These are phyloP conservation scores for Pontederia crassipes DNA, from an alignment of 176 grass and related monocot genomes.

Conservation along the genomic window DNA sequence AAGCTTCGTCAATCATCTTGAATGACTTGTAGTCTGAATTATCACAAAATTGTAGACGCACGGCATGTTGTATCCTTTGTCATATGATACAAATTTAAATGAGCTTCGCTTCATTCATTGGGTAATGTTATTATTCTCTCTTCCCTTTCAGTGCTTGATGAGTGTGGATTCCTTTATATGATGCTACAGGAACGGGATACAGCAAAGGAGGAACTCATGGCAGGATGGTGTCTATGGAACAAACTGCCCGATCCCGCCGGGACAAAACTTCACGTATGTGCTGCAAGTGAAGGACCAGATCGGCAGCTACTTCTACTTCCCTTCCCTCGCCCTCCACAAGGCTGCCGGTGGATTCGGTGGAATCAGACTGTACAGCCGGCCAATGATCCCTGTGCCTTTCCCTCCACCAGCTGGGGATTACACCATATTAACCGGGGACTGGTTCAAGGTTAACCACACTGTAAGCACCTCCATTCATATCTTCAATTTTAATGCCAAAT, in stretches of 20 bases:
- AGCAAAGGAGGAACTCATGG: conserved; percentile 16
- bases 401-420: neutral
- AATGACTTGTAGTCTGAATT: too few species aligned
- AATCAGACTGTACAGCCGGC: neutral
- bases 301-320: conserved; percentile 19
- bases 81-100: too few species aligned
- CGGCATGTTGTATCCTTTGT: too few species aligned
- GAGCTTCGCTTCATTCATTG: too few species aligned
- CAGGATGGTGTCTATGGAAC: conserved; percentile 7
- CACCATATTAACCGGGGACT: neutral
- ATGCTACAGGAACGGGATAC: conserved; percentile 15
- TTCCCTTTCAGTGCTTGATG: too few species aligned
- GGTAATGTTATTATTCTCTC: too few species aligned
- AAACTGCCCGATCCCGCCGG: conserved; percentile 10
- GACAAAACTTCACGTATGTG: conserved; percentile 4
- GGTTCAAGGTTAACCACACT: conserved; percentile 6
- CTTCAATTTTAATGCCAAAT: too few species aligned
- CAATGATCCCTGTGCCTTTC: neutral
- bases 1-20: too few species aligned
- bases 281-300: conserved; percentile 16
- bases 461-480: neutral
- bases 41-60: too few species aligned
- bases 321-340: conserved; percentile 7
- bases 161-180: too few species aligned
- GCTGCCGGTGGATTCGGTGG: conserved; percentile 3